Evolutionary conservation across 306 rosid genomes (phyloP).

Genomic region (Cyclanthera cordifolia): DNA sequence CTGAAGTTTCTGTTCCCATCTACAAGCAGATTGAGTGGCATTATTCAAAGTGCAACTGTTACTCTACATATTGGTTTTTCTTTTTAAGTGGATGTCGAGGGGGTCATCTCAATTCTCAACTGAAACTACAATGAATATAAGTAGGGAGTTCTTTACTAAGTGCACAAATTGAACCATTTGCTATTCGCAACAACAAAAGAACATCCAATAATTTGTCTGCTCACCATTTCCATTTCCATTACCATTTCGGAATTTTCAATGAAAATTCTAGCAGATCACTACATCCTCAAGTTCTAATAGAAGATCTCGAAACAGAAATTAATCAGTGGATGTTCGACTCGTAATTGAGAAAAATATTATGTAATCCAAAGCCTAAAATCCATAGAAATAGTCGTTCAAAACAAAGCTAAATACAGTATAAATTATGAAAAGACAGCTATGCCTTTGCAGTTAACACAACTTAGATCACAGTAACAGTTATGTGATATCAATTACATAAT

Average conservation of each 20-base stretch:
- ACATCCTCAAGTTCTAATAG: neutral
- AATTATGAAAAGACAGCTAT: neutral
- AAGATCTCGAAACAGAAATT: neutral
- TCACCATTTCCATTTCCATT: neutral
- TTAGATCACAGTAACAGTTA: neutral
- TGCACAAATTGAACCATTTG: neutral
- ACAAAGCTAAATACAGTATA: neutral
- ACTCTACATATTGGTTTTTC: neutral
- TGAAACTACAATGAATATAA: neutral
- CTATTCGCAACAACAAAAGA: neutral
- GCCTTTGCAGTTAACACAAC: neutral
- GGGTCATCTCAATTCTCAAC: neutral
- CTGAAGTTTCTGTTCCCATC: constrained; percentile 80
- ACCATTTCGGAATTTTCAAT: too few relatives aligned
- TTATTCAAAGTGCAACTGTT: neutral
- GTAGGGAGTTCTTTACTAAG: neutral
- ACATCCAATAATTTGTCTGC: neutral
- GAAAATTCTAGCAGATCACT: neutral
- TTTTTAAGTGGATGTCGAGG: neutral
- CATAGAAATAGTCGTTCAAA: neutral
- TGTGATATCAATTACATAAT: too few relatives aligned
- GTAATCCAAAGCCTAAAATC: neutral
- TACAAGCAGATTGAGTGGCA: constrained; percentile 20
- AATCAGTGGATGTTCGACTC: neutral
- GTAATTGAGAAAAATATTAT: neutral